phyloP scores from a whole-genome alignment of 208 protist genomes.

The Crithidia thermophila region DNA sequence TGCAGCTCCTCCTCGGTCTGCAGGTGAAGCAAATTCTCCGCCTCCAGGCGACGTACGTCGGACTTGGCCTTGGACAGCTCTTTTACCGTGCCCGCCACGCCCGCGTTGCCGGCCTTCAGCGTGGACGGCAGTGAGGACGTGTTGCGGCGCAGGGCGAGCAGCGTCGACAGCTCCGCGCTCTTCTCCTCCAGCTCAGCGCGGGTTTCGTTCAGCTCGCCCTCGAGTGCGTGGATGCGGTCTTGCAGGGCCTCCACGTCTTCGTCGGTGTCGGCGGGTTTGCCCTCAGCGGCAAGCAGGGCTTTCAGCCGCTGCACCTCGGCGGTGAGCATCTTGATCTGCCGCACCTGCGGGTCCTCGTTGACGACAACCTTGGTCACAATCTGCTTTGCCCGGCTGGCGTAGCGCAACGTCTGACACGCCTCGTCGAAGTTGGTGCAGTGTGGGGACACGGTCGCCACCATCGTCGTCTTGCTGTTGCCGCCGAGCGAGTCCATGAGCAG shows the following conservation, averaged over 20 bases:
- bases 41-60: conserved; percentile 36
- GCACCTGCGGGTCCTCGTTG: conserved; percentile 93
- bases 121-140: conserved; percentile 9
- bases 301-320: conserved; percentile 75
- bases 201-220: conserved; percentile 49
- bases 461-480: conserved; percentile 93
- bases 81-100: conserved; percentile 26
- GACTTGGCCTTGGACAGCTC: conserved; percentile 38
- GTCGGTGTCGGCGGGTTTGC: conserved; percentile 36
- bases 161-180: conserved; percentile 32
- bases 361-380: conserved; percentile 92
- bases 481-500: conserved; percentile 88
- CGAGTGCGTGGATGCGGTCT: conserved; percentile 39
- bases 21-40: conserved; percentile 35
- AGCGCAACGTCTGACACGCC: conserved; percentile 92
- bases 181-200: conserved; percentile 41
- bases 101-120: conserved; percentile 31
- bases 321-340: conserved; percentile 71
- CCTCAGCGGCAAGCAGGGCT: conserved; percentile 38
- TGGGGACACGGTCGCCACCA: conserved; percentile 96
- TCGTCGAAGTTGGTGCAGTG: conserved; percentile 89
- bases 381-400: conserved; percentile 89
- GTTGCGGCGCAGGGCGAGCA: conserved; percentile 26
- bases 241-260: conserved; percentile 62
- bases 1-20: conserved; percentile 38